Evolutionary conservation across 495 filamentous ascomycete genomes (phyloP), one percentile per base, ranked within the genome.

Genomic region (Hypomontagnella submonticulosa): DNA sequence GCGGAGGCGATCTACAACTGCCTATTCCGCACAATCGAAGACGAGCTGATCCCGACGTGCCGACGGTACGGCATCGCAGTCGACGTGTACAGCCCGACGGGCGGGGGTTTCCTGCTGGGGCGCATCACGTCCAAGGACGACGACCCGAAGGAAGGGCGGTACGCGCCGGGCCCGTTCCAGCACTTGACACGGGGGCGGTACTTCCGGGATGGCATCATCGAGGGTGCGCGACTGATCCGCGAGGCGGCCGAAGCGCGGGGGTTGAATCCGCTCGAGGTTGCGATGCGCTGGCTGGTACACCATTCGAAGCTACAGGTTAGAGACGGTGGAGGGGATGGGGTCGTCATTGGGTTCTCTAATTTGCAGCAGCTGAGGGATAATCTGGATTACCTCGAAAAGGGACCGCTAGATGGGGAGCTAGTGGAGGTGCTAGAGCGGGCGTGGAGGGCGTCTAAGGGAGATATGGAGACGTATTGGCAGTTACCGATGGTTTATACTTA

Each of bases 21-120:
- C 46, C 80, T 90, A 32, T 84, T 77, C 19, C 87, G 91, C 18
- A 85, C 82, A 9, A 87, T 94, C 53, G 91, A 93, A 75, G 75
- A 81, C 23, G 92, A 95, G 71, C 80, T 94, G 3, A 82, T 95
- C 38, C 88, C 85, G 3, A 87, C 85, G 16, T 94, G 90, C 64
- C 84, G 85, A 16, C 85, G 90, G 10, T 94, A 92, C 66, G 88
- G 89, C 0, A 80, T 96, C 27, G 89, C 91, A 53, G 83, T 95
- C 23, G 90, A 93, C 32, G 77, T 91, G 23, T 95, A 94, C 75
- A 92, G 91, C 70, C 92, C 92, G 4, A 79, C 90, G 44, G 90
- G 87, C 4, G 91, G 90, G 4, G 92, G 92, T 0, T 75, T 94
- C 36, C 87, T 95, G 60, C 85, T 88, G 2, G 90, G 91, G 18